phyloP scores from a whole-genome alignment of 2,329 filamentous ascomycete genomes.

The Exserohilum turcica region DNA sequence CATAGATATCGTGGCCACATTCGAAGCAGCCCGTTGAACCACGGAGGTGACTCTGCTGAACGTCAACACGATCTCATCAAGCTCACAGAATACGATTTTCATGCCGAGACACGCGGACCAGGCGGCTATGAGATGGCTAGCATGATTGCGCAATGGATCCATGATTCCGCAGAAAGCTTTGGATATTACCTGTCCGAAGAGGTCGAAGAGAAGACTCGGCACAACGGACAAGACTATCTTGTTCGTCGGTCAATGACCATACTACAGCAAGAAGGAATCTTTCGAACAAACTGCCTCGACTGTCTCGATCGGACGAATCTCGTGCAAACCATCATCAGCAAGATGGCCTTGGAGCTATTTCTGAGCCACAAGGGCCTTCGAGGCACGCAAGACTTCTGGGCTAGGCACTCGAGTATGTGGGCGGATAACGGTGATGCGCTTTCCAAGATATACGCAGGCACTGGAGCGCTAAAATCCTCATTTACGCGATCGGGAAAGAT shows the following conservation, averaged over 20 bases:
- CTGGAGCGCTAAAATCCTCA: slow-evolving; percentile 91
- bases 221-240: slow-evolving; percentile 49
- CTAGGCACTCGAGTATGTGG: slow-evolving; percentile 90
- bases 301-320: slow-evolving; percentile 95
- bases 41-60: slow-evolving; percentile 58
- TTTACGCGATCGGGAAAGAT: slow-evolving; percentile 95
- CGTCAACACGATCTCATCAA: slow-evolving; percentile 75
- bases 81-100: slow-evolving; percentile 92
- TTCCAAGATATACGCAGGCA: slow-evolving; percentile 95
- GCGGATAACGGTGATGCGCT: slow-evolving; percentile 95
- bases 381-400: slow-evolving; percentile 83
- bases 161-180: slow-evolving; percentile 80
- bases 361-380: slow-evolving; percentile 72
- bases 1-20: slow-evolving; percentile 80
- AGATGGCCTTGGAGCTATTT: slow-evolving; percentile 88
- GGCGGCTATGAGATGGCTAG: slow-evolving; percentile 89
- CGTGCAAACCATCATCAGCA: slow-evolving; percentile 93
- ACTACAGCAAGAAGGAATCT: slow-evolving; percentile 92
- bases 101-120: slow-evolving; percentile 87
- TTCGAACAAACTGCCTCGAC: slow-evolving; percentile 94
- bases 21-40: slow-evolving; percentile 71
- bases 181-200: slow-evolving; percentile 90
- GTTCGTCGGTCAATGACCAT: slow-evolving; percentile 64
- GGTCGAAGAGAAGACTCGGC: slow-evolving; percentile 57
- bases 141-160: slow-evolving; percentile 78